Evolutionary conservation across 2,329 filamentous ascomycete species (phyloP).

Genomic region (Sporothrix dimorphospora): DNA sequence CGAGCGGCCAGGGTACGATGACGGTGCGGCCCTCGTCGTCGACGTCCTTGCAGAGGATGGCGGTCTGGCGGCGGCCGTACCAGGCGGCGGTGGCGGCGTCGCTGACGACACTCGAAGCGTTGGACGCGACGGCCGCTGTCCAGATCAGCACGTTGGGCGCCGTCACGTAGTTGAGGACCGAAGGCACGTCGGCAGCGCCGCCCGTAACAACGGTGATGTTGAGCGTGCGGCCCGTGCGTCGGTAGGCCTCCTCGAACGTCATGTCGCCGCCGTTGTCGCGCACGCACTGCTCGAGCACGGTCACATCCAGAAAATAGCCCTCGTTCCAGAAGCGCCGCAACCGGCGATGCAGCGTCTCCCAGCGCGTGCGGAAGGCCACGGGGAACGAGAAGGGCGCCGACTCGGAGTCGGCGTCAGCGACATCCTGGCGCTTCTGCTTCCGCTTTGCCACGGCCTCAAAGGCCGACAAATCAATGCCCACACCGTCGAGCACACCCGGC

Average conservation of each 20-base stretch:
- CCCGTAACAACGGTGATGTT: conserved; percentile 89
- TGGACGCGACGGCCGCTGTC: conserved; percentile 77
- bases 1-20: conserved; percentile 73
- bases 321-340: conserved; percentile 70
- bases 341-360: conserved; percentile 67
- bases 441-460: conserved; percentile 55
- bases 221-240: conserved; percentile 79
- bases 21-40: conserved; percentile 56
- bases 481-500: conserved; percentile 73
- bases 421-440: neutral
- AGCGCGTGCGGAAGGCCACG: conserved; percentile 32
- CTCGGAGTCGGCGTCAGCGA: neutral
- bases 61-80: conserved; percentile 65
- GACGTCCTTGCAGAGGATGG: conserved; percentile 75
- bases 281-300: conserved; percentile 81
- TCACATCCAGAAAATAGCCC: conserved; percentile 82
- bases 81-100: conserved; percentile 49
- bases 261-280: conserved; percentile 83
- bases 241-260: conserved; percentile 92
- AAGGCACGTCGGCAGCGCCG: conserved; percentile 73
- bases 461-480: conserved; percentile 79
- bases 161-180: conserved; percentile 87
- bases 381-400: neutral
- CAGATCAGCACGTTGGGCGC: conserved; percentile 90
- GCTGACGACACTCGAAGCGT: conserved; percentile 52